phyloP scores from a whole-genome alignment of 306 rosid genomes.

The Casuarina equisetifolia region DNA sequence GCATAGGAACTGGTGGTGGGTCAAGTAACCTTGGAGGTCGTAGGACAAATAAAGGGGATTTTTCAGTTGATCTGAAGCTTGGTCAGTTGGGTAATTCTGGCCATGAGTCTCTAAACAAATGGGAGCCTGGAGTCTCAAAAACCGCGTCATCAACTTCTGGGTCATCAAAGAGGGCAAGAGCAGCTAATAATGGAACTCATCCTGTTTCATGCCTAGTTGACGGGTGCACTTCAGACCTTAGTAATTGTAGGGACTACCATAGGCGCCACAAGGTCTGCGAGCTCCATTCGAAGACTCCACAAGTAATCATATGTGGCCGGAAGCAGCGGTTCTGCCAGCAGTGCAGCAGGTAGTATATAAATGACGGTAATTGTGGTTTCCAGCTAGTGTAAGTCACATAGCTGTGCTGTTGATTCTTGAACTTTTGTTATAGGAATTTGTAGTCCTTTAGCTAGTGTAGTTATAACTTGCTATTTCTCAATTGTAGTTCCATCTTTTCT shows the following conservation, averaged over 20 bases:
- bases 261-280: slow-evolving; percentile 98
- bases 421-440: neutral
- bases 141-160: slow-evolving; percentile 55
- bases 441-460: neutral
- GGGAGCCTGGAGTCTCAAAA: slow-evolving; percentile 50
- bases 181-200: slow-evolving; percentile 52
- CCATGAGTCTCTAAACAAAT: slow-evolving; percentile 33
- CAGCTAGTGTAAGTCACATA: slow-evolving; percentile 1
- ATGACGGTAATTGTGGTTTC: neutral
- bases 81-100: slow-evolving; percentile 65
- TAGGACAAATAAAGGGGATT: slow-evolving; percentile 47
- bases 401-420: neutral
- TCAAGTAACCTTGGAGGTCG: slow-evolving; percentile 57
- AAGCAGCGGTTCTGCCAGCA: slow-evolving; percentile 97
- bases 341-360: slow-evolving; percentile 79
- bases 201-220: slow-evolving; percentile 82
- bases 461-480: neutral
- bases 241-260: slow-evolving; percentile 80
- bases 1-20: slow-evolving; percentile 52
- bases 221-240: slow-evolving; percentile 84
- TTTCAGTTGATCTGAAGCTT: slow-evolving; percentile 90
- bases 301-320: slow-evolving; percentile 76
- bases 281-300: slow-evolving; percentile 82
- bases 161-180: slow-evolving; percentile 76
- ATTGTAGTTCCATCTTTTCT: neutral